Conservation (phyloP, 345 rosid genomes). For the Luvunga scandens region DNA sequence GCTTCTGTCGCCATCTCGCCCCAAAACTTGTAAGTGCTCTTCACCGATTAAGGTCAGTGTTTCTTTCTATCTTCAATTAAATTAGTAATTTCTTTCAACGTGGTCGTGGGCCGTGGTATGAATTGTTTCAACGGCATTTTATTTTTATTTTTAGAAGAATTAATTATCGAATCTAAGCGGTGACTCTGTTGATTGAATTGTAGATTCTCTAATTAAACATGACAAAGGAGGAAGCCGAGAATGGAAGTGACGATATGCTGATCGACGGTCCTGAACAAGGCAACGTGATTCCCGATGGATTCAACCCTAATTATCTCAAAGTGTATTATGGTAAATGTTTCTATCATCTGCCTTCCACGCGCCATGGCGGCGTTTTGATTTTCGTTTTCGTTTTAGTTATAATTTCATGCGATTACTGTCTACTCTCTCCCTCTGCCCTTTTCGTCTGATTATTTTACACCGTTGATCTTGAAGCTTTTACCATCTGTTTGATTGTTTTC, state of each 20-base stretch:
- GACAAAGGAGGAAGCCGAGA: conserved; percentile 42
- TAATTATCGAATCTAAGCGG: not conserved
- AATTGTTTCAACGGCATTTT: not conserved
- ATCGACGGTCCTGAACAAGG: conserved; percentile 41
- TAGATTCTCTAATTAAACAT: conserved; percentile 19
- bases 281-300: conserved; percentile 38
- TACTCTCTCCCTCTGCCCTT: not conserved
- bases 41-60: not conserved
- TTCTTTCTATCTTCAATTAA: not conserved
- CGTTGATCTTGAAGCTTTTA: not conserved
- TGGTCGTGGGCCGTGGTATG: too few relatives aligned
- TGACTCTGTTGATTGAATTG: not conserved
- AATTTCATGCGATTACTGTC: not conserved
- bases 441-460: not conserved
- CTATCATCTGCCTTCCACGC: not conserved
- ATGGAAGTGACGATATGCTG: conserved; percentile 50
- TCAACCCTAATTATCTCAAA: conserved; percentile 57
- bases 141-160: not conserved
- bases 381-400: not conserved
- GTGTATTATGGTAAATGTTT: conserved; percentile 61
- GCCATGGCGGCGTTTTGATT: too few relatives aligned
- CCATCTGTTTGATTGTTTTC: too few relatives aligned
- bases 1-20: not conserved
- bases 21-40: not conserved
- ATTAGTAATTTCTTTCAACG: not conserved